Percentiles rank a stretch among this genome's conserved stretches.
Evolutionary conservation across 768 basidiomycete species (phyloP).

Genomic region (Collybia nuda): DNA sequence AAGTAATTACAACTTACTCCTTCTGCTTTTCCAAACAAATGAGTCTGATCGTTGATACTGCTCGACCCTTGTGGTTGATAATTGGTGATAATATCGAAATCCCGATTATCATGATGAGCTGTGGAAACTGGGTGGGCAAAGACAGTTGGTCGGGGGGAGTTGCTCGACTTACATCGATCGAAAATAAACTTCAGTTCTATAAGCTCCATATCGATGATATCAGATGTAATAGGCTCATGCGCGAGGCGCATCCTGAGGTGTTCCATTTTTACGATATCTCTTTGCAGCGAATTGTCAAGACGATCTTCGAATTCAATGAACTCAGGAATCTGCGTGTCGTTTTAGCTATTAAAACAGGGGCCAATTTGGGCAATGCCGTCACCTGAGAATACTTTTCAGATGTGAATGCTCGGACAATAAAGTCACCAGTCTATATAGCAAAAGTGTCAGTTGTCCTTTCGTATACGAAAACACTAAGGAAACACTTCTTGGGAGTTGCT

Average conservation of each 20-base stretch:
- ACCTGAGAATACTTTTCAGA: constrained; percentile 85
- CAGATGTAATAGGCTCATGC: constrained; percentile 69
- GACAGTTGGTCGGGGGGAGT: not conserved
- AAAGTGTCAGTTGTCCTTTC: constrained; percentile 2
- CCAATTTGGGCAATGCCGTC: not conserved
- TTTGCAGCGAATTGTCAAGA: constrained; percentile 82
- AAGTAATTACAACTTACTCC: constrained; percentile 45
- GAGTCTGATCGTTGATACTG: constrained; percentile 65
- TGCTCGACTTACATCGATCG: constrained; percentile 54
- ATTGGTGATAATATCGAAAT: constrained; percentile 74
- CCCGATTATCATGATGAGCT: constrained; percentile 87
- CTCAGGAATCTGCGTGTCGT: constrained; percentile 64
- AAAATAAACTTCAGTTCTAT: constrained; percentile 84
- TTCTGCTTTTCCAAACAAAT: constrained; percentile 60
- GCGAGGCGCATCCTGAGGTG: constrained; percentile 81
- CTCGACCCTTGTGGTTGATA: constrained; percentile 63
- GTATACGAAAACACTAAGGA: not conserved
- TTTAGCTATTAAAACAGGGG: not conserved
- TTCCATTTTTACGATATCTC: constrained; percentile 81
- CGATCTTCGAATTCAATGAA: constrained; percentile 81
- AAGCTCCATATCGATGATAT: constrained; percentile 79
- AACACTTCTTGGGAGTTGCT: constrained; percentile 77
- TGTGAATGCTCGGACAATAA: constrained; percentile 74
- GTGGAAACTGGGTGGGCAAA: not conserved
- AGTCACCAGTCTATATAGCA: constrained; percentile 65